Base-by-base conservation (phyloP, 2,329 filamentous ascomycete genomes). In the Chrysoporthe deuterocubensis region DNA sequence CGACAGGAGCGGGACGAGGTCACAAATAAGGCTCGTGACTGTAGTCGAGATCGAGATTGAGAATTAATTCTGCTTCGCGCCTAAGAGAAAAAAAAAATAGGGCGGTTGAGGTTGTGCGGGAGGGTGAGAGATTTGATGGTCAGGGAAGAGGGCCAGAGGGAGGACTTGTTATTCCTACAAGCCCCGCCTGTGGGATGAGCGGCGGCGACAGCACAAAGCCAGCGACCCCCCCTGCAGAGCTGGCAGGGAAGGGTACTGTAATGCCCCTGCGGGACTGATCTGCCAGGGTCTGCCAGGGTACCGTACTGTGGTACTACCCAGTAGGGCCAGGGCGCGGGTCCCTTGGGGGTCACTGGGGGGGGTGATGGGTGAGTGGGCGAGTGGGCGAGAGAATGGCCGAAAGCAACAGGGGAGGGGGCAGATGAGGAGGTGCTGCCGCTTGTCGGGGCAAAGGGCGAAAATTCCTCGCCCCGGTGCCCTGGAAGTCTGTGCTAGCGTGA, bases 81-180 rank as follows among this genome's bases (percentile, higher is more conserved):
- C 34, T 42, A 18, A 32, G 46, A 42, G 26, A 13, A 61, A 21
- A n/a, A 57, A 61, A 46, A 48, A 46, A 46, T 21, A 48, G 18
- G 42, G 42, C 16, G 37, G 13, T 64, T 37, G 42, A 64, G 62
- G 40, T 56, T 64, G 62, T 64, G 62, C 18, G 62, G 50, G 50
- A 56, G 32, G 34, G 62, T n/a, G 62, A 64, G 52, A 64, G 62
- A 64, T 64, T 64, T 64, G 62, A 64, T 56, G 50, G 62, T n/a
- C 18, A 46, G 16, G 50, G 52, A 57, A 42, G 48, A 44, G 62
- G 50, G 62, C 50, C 52, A 44, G 18, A 56, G 50, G 40, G 43
- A n/a, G 37, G 21, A 21, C 26, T 26, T 64, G 62, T 57, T 64
- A 56, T 64, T 64, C 46, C 62, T 57, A 34, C 60, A 2, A 37